Base-by-base conservation (phyloP, 148 eudicot species). In the Amaranthus hypochondriacus region DNA sequence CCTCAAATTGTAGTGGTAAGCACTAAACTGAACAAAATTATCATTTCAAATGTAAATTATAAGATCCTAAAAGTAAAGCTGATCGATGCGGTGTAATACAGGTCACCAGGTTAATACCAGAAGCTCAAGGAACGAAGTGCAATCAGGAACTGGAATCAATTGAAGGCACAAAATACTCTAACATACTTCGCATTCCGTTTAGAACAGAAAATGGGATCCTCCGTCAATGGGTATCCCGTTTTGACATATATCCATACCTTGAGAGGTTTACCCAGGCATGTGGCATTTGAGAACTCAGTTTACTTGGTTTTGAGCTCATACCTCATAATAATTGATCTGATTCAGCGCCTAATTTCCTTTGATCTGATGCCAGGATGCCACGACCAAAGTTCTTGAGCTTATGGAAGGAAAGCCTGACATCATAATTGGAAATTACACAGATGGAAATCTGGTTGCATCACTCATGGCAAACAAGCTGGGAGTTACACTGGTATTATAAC, bases 1-100 rank as follows among this genome's bases (percentile, higher is more conserved):
- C 98, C 98, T 77, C 97, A 89, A 49, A 94, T 94, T 80, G 83
- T 94, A 78, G 97, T 94, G 85, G 98, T 93, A 73, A 79, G 90
- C 67, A 57, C 62, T 60, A 55, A 51, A 21, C 5, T 2, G 9
- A 52, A 54, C 44, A 52, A 46, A 28, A 50, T 69, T 48, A 51
- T 72, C 7, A 69, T 39, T 59, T 46, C 3, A n/a, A 28, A 51
- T 64, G 52, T 4, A 21, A 53, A 60, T 65, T 52, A 47, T 11
- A 51, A 63, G 52, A 51, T 9, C 15, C 2, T 3, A 53, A 9
- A n/a, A 39, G 10, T 44, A 46, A 60, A 57, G 55, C 75, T 73
- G 48, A 39, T 49, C 48, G 73, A 62, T 42, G 56, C 44, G 15
- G 21, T 73, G 42, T 44, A 52, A 67, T 54, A 69, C 72, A 93